Evolutionary conservation across 2,329 filamentous ascomycete species (phyloP).

Genomic region (Hortaea werneckii): DNA sequence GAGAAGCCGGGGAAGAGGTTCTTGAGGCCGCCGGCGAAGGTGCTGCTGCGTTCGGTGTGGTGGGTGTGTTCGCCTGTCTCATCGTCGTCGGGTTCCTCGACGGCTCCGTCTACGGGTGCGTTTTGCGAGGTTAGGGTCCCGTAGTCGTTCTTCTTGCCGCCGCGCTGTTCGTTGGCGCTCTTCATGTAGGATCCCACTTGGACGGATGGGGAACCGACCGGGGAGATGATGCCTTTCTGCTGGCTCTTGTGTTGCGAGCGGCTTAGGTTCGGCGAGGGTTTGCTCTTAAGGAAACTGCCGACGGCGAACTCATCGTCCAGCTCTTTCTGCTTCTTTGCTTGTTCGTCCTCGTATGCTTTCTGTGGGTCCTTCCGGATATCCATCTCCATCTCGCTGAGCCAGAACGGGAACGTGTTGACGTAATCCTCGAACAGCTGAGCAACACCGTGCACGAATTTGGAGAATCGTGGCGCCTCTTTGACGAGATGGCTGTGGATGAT

Average conservation of each 20-base stretch:
- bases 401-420: constrained; percentile 93
- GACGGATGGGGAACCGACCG: constrained; percentile 56
- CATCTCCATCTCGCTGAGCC: constrained; percentile 81
- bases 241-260: constrained; percentile 25
- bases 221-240: constrained; percentile 54
- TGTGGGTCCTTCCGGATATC: constrained; percentile 93
- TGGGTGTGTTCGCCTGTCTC: constrained; percentile 33
- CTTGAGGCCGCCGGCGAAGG: constrained; percentile 49
- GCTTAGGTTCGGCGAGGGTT: constrained; percentile 26
- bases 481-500: constrained; percentile 88
- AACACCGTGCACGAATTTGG: constrained; percentile 92
- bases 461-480: constrained; percentile 80
- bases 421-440: constrained; percentile 86
- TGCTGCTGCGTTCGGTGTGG: constrained; percentile 32
- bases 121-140: constrained; percentile 11
- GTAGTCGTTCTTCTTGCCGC: constrained; percentile 1
- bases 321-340: constrained; percentile 5
- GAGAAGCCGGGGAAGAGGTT: constrained; percentile 76
- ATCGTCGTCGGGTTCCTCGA: constrained; percentile 39
- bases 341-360: constrained; percentile 8
- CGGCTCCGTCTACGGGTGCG: constrained; percentile 24
- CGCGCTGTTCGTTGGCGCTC: not conserved
- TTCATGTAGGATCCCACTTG: constrained; percentile 34
- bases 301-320: constrained; percentile 84
- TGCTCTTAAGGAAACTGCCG: constrained; percentile 65